These are phyloP conservation scores for Alternaria postmessia DNA, from an alignment of 2,329 filamentous ascomycete species.

Conservation along the genomic window DNA sequence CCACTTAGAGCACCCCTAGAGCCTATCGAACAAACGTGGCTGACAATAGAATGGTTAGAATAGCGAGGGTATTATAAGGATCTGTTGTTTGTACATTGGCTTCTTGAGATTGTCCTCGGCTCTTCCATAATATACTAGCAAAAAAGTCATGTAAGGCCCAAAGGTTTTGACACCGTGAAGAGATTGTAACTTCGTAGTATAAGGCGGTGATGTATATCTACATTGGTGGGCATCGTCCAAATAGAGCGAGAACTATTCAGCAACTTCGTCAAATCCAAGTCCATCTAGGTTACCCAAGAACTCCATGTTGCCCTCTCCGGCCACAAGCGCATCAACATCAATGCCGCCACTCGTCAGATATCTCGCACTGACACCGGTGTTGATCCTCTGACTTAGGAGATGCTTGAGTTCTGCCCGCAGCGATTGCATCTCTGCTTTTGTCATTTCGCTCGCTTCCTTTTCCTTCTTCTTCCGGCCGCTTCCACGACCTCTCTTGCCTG, in stretches of 20 bases:
- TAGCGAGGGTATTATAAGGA: not conserved
- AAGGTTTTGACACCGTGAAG: not conserved
- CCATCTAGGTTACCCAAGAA: slow-evolving; percentile 68
- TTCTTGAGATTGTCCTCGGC: not conserved
- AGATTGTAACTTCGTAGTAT: not conserved
- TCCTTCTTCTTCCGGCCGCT: slow-evolving; percentile 78
- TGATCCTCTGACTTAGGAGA: slow-evolving; percentile 76
- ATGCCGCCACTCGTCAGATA: slow-evolving; percentile 86
- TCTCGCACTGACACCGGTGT: slow-evolving; percentile 84
- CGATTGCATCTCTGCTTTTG: slow-evolving; percentile 75
- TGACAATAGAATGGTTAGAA: not conserved
- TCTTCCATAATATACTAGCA: not conserved
- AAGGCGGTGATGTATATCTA: not conserved
- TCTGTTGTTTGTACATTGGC: not conserved
- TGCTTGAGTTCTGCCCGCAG: slow-evolving; percentile 76
- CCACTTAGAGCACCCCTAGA: not conserved
- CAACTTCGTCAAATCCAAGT: slow-evolving; percentile 50
- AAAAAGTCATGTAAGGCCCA: not conserved
- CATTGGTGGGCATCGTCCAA: not conserved
- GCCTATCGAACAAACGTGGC: not conserved
- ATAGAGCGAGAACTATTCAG: not conserved
- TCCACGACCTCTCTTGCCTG: slow-evolving; percentile 68
- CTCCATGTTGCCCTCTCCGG: slow-evolving; percentile 65
- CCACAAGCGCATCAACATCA: slow-evolving; percentile 77
- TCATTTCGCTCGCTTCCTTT: slow-evolving; percentile 70